A percentile compares a stretch with the other conserved stretches of the same genome.
phyloP scores from a whole-genome alignment of 495 filamentous ascomycete species.

The Chaetomium fimeti region DNA sequence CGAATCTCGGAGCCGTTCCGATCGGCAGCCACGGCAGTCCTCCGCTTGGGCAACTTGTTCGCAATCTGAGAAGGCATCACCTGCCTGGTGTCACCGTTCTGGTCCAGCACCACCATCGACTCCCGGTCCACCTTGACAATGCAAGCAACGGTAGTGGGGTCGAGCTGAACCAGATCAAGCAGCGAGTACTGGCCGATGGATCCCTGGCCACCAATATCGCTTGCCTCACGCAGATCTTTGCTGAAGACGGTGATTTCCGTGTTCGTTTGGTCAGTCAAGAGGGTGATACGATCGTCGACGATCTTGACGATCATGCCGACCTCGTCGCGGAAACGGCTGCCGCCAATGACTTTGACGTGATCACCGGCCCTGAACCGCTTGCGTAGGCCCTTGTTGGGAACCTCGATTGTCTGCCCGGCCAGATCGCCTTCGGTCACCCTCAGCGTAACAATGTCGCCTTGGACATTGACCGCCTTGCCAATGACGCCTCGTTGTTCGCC shows the following conservation, averaged over 20 bases:
- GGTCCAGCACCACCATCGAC: slow-evolving; percentile 83
- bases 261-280: slow-evolving; percentile 86
- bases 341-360: slow-evolving; percentile 97
- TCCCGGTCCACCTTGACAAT: slow-evolving; percentile 95
- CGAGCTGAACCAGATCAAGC: slow-evolving; percentile 91
- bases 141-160: slow-evolving; percentile 85
- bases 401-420: slow-evolving; percentile 80
- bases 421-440: slow-evolving; percentile 81
- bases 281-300: slow-evolving; percentile 82
- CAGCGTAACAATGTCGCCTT: slow-evolving; percentile 87
- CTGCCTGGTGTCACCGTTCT: slow-evolving; percentile 76
- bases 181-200: slow-evolving; percentile 83
- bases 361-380: slow-evolving; percentile 93
- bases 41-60: slow-evolving; percentile 76
- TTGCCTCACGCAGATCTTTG: slow-evolving; percentile 90
- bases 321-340: slow-evolving; percentile 88
- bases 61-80: slow-evolving; percentile 88
- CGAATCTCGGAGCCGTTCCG: slow-evolving; percentile 91
- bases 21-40: slow-evolving; percentile 85
- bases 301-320: slow-evolving; percentile 96
- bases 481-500: slow-evolving; percentile 92
- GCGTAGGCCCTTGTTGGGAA: slow-evolving; percentile 86
- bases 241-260: slow-evolving; percentile 97
- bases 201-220: slow-evolving; percentile 78
- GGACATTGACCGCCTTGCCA: slow-evolving; percentile 83